These are phyloP conservation scores for Plectosphaerella plurivora DNA, from an alignment of 2,329 filamentous ascomycete genomes.

Conservation along the genomic window DNA sequence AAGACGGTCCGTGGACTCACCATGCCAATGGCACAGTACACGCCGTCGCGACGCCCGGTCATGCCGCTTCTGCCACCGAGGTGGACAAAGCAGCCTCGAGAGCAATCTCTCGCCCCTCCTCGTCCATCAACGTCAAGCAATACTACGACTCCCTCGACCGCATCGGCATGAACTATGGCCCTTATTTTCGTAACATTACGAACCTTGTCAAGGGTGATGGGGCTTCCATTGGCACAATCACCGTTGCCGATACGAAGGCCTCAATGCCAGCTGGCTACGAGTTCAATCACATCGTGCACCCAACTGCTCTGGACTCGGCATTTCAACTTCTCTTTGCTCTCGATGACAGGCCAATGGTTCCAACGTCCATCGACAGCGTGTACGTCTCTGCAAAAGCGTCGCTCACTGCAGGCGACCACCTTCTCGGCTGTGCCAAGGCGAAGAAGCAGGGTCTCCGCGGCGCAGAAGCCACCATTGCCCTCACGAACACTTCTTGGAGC, in stretches of 20 bases:
- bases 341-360: slow-evolving; percentile 42
- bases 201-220: slow-evolving; percentile 25
- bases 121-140: slow-evolving; percentile 17
- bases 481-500: slow-evolving; percentile 27
- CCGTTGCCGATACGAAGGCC: slow-evolving; percentile 43
- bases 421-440: slow-evolving; percentile 37
- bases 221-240: slow-evolving; percentile 31
- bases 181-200: slow-evolving; percentile 43
- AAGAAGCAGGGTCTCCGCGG: slow-evolving; percentile 27
- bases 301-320: slow-evolving; percentile 51
- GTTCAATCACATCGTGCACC: slow-evolving; percentile 52
- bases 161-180: slow-evolving; percentile 48
- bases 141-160: slow-evolving; percentile 46
- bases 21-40: slow-evolving; percentile 7
- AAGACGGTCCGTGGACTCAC: slow-evolving; percentile 17
- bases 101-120: background rate
- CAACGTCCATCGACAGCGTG: slow-evolving; percentile 38
- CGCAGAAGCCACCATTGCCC: slow-evolving; percentile 37
- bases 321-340: slow-evolving; percentile 48
- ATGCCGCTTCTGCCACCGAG: background rate
- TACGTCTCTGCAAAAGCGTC: slow-evolving; percentile 38
- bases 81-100: background rate
- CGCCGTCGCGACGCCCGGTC: background rate
- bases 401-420: slow-evolving; percentile 23
- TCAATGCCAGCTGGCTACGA: slow-evolving; percentile 51